phyloP scores from a whole-genome alignment of 129 eudicot genomes.

The Artemisia tridentata region DNA sequence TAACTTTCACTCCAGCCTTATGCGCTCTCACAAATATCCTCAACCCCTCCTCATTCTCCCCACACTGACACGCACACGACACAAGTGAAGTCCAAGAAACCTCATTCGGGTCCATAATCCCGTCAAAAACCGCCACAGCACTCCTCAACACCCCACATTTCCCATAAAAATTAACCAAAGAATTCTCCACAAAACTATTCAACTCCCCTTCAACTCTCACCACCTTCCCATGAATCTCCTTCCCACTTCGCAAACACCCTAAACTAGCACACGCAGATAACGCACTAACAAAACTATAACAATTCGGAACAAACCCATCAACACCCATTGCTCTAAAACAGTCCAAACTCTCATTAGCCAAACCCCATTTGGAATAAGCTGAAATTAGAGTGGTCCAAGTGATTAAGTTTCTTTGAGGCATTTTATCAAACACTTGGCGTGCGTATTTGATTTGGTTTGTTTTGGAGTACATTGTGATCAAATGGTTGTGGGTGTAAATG shows the following conservation, averaged over 20 bases:
- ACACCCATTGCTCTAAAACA: conserved; percentile 51
- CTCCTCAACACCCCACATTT: conserved; percentile 62
- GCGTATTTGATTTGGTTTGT: conserved; percentile 39
- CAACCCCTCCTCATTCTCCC: conserved; percentile 51
- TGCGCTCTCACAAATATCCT: conserved; percentile 45
- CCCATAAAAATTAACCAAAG: conserved; percentile 70
- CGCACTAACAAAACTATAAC: conserved; percentile 60
- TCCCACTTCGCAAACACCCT: conserved; percentile 44
- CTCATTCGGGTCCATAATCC: conserved; percentile 45
- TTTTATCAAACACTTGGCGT: conserved; percentile 58
- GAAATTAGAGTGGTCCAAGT: conserved; percentile 66
- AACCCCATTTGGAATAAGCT: conserved; percentile 49
- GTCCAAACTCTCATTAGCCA: conserved; percentile 35
- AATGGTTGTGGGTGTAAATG: conserved; percentile 57
- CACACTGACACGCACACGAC: conserved; percentile 52
- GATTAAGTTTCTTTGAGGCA: conserved; percentile 59
- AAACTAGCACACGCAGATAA: conserved; percentile 48
- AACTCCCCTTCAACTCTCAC: conserved; percentile 32
- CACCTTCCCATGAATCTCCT: conserved; percentile 57
- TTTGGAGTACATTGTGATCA: conserved; percentile 55
- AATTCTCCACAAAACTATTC: conserved; percentile 53
- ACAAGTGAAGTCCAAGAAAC: conserved; percentile 63
- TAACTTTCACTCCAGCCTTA: conserved; percentile 45
- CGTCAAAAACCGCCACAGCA: conserved; percentile 50
- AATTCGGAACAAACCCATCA: conserved; percentile 52